A percentile compares a stretch with the other conserved stretches of the same genome.
These are phyloP conservation scores for Salix udensis DNA, from an alignment of 345 rosid genomes.

Conservation along the genomic window DNA sequence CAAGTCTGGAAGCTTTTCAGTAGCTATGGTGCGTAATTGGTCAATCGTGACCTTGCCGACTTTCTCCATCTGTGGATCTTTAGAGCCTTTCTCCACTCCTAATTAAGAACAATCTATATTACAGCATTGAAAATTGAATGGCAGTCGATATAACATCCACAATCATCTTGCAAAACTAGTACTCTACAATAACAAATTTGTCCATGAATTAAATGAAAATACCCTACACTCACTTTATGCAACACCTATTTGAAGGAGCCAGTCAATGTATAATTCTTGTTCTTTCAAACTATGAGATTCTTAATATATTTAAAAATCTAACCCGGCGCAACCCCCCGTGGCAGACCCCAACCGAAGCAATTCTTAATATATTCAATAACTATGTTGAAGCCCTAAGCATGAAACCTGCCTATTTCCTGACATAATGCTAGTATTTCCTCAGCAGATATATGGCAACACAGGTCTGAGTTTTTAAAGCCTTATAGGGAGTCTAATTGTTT, in stretches of 20 bases:
- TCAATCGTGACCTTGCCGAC: constrained; percentile 72
- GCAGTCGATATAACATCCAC: neutral
- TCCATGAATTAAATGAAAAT: neutral
- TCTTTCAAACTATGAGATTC: neutral
- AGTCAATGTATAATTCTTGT: neutral
- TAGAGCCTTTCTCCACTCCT: constrained; percentile 84
- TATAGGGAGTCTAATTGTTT: neutral
- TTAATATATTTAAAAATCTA: no score
- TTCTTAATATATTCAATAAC: neutral
- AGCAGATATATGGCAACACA: neutral
- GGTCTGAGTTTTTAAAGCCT: neutral
- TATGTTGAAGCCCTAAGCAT: neutral
- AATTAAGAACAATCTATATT: constrained; percentile 12
- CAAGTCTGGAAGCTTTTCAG: constrained; percentile 78
- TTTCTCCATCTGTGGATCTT: constrained; percentile 61
- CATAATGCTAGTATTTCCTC: neutral
- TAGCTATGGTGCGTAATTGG: constrained; percentile 57
- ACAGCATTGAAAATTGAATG: neutral
- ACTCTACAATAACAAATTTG: neutral
- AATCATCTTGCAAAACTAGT: neutral
- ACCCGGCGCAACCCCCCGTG: no score
- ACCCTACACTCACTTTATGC: neutral
- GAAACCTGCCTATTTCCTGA: neutral
- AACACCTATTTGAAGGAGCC: neutral
- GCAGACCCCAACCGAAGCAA: no score